Conservation (phyloP, 2,329 filamentous ascomycete genomes). For the Emericellopsis atlantica region DNA sequence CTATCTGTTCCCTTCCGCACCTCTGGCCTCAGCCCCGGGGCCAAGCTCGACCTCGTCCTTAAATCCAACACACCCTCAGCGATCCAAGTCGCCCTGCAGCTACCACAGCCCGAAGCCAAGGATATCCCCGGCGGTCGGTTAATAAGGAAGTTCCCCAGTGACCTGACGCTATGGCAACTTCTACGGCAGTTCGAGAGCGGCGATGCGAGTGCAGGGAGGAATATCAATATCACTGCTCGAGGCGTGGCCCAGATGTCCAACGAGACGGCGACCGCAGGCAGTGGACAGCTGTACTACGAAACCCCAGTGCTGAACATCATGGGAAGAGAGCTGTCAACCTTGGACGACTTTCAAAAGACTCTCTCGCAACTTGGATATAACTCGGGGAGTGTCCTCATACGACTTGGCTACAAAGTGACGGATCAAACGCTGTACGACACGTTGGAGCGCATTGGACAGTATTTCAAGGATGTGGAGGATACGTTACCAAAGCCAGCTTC, state of each 20-base stretch:
- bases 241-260: constrained; percentile 53
- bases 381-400: constrained; percentile 66
- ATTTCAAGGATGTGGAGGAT: constrained; percentile 36
- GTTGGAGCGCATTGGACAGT: constrained; percentile 66
- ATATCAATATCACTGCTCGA: constrained; percentile 73
- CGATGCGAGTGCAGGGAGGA: constrained; percentile 44
- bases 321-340: constrained; percentile 63
- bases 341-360: constrained; percentile 79
- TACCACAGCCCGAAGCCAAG: constrained; percentile 59
- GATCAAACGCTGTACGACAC: constrained; percentile 73
- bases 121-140: constrained; percentile 54
- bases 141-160: constrained; percentile 76
- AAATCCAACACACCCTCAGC: constrained; percentile 75
- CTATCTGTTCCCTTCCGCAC: constrained; percentile 75
- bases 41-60: constrained; percentile 84
- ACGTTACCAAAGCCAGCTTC: constrained; percentile 1
- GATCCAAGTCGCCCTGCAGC: constrained; percentile 78
- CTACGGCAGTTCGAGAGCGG: constrained; percentile 81
- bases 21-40: constrained; percentile 70
- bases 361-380: constrained; percentile 79
- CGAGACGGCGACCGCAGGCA: constrained; percentile 36
- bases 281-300: constrained; percentile 79
- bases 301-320: constrained; percentile 75
- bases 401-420: constrained; percentile 64
- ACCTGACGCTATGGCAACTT: constrained; percentile 79